Evolutionary conservation across 192 early-diverging fungal species (phyloP).

Genomic region (Podila epigama): DNA sequence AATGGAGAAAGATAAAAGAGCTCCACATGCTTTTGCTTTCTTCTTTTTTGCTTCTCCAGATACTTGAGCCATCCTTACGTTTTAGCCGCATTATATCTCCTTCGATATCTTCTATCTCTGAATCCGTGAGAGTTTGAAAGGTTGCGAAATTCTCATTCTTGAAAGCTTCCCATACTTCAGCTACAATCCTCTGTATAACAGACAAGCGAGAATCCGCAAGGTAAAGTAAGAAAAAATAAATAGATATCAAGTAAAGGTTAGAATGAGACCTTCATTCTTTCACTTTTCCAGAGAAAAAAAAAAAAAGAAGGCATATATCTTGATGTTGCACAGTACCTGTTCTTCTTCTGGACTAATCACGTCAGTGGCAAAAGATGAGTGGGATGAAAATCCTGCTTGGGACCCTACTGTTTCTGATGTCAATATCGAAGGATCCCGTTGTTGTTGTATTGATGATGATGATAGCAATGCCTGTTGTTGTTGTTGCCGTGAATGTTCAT

Average conservation of each 20-base stretch:
- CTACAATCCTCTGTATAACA: constrained; percentile 23
- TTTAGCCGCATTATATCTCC: constrained; percentile 24
- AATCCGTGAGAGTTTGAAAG: constrained; percentile 26
- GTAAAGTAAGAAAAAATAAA: neutral
- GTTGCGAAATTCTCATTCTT: constrained; percentile 34
- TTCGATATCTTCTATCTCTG: constrained; percentile 39
- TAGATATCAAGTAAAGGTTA: neutral
- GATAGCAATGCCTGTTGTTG: no score
- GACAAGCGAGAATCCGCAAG: no score
- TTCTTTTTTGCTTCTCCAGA: neutral
- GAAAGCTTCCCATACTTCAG: constrained; percentile 41
- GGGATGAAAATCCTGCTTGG: neutral
- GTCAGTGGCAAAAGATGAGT: neutral
- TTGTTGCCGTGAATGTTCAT: neutral
- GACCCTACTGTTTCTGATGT: neutral
- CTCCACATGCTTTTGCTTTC: neutral
- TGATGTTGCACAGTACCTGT: constrained; percentile 1
- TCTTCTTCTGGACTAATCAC: constrained; percentile 20
- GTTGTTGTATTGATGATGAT: neutral
- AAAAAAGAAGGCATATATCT: neutral
- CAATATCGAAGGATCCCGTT: no score
- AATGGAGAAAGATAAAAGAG: neutral
- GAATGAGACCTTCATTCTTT: no score
- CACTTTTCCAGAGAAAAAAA: no score
- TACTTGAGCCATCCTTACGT: constrained; percentile 4